Evolutionary conservation across 257 asterid species (phyloP), one percentile per base, ranked within the genome.

Genomic region (Nicotiana benthamiana): DNA sequence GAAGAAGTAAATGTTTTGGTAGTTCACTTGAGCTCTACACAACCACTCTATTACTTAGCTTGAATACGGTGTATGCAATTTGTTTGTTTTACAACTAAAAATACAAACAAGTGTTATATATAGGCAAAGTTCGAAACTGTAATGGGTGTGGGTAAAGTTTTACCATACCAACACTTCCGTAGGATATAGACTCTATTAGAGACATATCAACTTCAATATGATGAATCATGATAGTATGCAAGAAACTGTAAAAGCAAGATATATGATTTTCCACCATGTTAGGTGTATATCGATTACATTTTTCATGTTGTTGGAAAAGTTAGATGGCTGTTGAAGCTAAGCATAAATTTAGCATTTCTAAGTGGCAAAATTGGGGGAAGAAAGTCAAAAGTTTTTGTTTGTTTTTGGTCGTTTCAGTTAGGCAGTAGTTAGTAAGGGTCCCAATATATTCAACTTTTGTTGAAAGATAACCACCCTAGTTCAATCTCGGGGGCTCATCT

Each of bases 71-170:
- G 59, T n/a, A 40, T 16, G 75, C 78, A 65, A 81, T 36, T 72
- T 74, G 80, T 77, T 60, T 20, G 77, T 74, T 34, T 61, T 56
- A 46, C 16, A 79, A 54, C 1, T 70, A 70, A 32, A 70, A 20
- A 70, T 52, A 20, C 57, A 70, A 40, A 70, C 57, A 40, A 43
- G 57, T 68, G 40, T 64, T 82, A 83, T 86, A 83, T 86, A 90
- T 86, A 83, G 80, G 83, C 36, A 7, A 53, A 60, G 52, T 9
- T 72, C 34, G 79, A 52, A 68, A 77, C 60, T 78, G 30, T 65
- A 4, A 3, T 18, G 2, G 77, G 59, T 51, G 56, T 3, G 1
- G 18, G 18, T 10, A 51, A 51, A 1, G 12, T 8, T 40, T 40
- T 40, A 9, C 48, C 48, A 40, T 9, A 40, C 48, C 11, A 40